Evolutionary conservation across 2,329 filamentous ascomycete genomes (phyloP), one percentile per base, ranked within the genome.

Genomic region (Trichoderma hamatum): DNA sequence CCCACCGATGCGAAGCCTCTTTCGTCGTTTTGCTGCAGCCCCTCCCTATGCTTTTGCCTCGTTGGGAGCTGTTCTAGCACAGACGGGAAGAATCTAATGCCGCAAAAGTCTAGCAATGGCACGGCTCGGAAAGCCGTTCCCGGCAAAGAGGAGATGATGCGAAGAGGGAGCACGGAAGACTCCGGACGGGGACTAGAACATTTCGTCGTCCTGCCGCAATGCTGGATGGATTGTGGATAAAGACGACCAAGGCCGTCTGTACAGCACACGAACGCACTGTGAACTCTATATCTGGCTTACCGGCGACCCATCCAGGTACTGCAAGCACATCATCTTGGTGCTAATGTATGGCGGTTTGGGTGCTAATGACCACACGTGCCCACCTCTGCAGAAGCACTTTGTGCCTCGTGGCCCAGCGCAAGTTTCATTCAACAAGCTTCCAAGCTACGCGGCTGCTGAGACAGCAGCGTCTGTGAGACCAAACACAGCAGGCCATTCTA

Each of bases 81-180:
- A 43, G 26, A 14, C 51, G 36, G 56, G 60, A 39, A 28, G 10
- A 64, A 14, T 58, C 39, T 58, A 21, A 32, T 63, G 21, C 51
- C 34, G 54, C 67, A 64, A 19, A 54, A 26, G 67, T 34, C 30
- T 58, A 58, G 21, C 59, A 26, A 56, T 58, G 51, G 49, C 52
- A 69, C 59, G 67, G 67, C 51, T 69, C 60, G 67, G 67, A 59
- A 64, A 39, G 46, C 46, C 67, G 34, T 62, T 64, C 21, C 67
- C 67, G 67, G 51, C 52, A 54, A 28, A 62, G 59, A 32, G 49
- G 49, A 54, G 34, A 39, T n/a, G 51, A 49, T 49, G 46, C n/a
- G 14, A n/a, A 60, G 14, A 49, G 58, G 43, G n/a, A 26, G 36
- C 67, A 52, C 49, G 36, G 67, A 56, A 16, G 26, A 54, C 51